Percentiles rank a stretch among this genome's conserved stretches.
phyloP scores from a whole-genome alignment of 148 eudicot species.

The Gaultheria prostrata region DNA sequence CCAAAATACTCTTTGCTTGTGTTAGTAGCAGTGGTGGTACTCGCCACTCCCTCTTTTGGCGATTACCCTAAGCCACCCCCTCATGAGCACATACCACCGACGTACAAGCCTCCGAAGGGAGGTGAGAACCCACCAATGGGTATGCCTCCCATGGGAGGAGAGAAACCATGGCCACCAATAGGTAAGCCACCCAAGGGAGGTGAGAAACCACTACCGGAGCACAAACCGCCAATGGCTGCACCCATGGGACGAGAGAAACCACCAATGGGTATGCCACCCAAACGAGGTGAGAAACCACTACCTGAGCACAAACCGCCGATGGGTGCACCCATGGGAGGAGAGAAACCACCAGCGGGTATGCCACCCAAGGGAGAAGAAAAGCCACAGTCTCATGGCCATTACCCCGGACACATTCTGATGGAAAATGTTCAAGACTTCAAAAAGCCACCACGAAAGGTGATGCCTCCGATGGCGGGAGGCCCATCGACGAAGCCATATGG shows the following conservation, averaged over 20 bases:
- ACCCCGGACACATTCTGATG: slow-evolving; percentile 1
- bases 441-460: not conserved
- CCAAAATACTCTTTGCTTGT: not conserved
- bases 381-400: not conserved
- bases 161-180: not conserved
- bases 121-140: not conserved
- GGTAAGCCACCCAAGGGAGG: not conserved
- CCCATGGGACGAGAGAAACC: not conserved
- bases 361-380: slow-evolving; percentile 9
- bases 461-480: not conserved
- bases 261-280: not conserved
- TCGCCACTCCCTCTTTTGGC: not conserved
- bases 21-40: not conserved
- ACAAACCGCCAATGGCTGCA: not conserved
- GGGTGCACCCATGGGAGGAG: not conserved
- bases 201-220: not conserved
- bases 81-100: not conserved
- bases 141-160: not conserved
- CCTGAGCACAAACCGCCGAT: not conserved
- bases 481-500: slow-evolving; percentile 4
- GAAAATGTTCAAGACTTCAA: not conserved
- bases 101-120: not conserved
- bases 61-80: not conserved
- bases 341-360: not conserved
- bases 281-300: not conserved